Evolutionary conservation across 2,329 filamentous ascomycete species (phyloP).

Genomic region (Pyrenophora seminiperda): DNA sequence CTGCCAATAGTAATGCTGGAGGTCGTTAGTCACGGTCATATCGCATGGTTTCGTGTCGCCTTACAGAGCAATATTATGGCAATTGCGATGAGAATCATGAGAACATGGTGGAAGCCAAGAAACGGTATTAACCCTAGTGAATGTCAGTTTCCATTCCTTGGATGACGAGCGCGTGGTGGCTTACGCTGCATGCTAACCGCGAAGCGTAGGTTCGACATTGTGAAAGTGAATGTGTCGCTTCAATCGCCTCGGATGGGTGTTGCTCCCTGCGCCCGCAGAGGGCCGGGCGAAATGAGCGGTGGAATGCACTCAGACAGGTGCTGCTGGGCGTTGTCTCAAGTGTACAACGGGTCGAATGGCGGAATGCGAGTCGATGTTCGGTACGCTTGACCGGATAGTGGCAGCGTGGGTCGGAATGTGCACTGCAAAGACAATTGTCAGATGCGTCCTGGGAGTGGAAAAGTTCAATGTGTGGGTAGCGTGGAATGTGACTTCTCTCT

Average conservation of each 20-base stretch:
- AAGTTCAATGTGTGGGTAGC: constrained; percentile 37
- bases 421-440: constrained; percentile 42
- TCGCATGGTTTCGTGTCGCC: constrained; percentile 47
- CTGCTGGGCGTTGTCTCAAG: constrained; percentile 23
- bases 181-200: constrained; percentile 58
- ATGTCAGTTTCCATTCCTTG: constrained; percentile 32
- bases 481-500: constrained; percentile 39
- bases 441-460: constrained; percentile 32
- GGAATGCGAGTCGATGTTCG: constrained; percentile 24
- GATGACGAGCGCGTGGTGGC: constrained; percentile 6
- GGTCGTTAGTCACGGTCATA: constrained; percentile 24
- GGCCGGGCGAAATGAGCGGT: constrained; percentile 43
- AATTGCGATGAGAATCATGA: constrained; percentile 96
- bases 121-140: constrained; percentile 62
- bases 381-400: constrained; percentile 28
- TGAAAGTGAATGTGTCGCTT: constrained; percentile 38
- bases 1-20: constrained; percentile 85
- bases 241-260: constrained; percentile 31
- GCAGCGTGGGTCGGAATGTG: constrained; percentile 38
- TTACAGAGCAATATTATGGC: constrained; percentile 93
- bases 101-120: constrained; percentile 77
- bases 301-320: constrained; percentile 41
- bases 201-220: constrained; percentile 57
- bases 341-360: constrained; percentile 23
- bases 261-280: constrained; percentile 50